Evolutionary conservation across 768 basidiomycete genomes (phyloP), one percentile per base, ranked within the genome.

Genomic region (Leccinellum luteum): DNA sequence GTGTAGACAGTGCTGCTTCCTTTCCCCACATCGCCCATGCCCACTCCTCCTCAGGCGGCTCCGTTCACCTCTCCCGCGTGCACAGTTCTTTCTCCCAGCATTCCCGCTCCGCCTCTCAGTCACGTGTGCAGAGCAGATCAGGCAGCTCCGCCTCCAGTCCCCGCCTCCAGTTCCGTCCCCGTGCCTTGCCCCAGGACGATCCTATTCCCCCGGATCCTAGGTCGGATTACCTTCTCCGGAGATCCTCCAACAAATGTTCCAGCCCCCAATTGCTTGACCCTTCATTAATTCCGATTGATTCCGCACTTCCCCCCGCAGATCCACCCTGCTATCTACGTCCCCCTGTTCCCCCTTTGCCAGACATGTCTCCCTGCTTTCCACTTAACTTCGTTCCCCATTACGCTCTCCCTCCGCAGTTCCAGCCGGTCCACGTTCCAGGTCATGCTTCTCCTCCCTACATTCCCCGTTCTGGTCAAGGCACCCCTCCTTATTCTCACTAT

Each of bases 121-220:
- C 82, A 14, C 73, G 75, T 52, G 65, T 70, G 28, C 76, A 79
- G 47, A 82, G 81, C 48, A 73, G 74, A 48, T 73, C 78, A 0
- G 78, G 74, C 31, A 82, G 80, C 63, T 69, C 75, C 19, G 76
- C 79, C 5, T 82, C 83, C 12, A 85, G 83, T 55, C 83, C 83
- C 14, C 74, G 69, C 45, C 51, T 75, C 14, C 68, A 69, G 56
- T 51, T 74, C 38, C 73, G 78, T 58, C 77, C 74, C 21, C 73
- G 75, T 57, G 70, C 77, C 17, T 63, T 83, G 45, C 78, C 77
- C 0, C 73, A 66, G 2, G 81, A 83, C 35, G 71, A 75, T n/a
- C 12, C 60, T 44, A 53, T 53, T 48, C 60, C 30, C 2, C 48
- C 56, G 45, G 64, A 70, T 55, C 54, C 63, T 44, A 60, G 64